Evolutionary conservation across 1,284 basidiomycete species (phyloP).

Genomic region (Clitocybe nebularis): DNA sequence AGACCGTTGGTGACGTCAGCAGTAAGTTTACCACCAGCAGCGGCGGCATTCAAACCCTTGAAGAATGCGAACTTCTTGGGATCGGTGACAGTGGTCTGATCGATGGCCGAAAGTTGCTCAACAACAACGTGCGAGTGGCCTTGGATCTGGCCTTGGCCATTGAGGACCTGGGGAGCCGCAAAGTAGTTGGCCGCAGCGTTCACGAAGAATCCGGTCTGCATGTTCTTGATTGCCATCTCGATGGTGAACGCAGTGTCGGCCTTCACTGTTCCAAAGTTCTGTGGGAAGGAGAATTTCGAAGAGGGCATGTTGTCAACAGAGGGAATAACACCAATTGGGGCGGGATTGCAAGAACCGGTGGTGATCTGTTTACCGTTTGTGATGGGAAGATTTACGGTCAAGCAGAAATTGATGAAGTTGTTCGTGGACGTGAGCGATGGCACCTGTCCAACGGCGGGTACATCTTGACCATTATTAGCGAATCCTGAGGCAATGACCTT

Average conservation of each 20-base stretch:
- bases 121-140: conserved; percentile 70
- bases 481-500: conserved; percentile 40
- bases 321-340: conserved; percentile 61
- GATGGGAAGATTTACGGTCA: conserved; percentile 29
- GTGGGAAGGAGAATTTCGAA: conserved; percentile 53
- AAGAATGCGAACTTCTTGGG: conserved; percentile 65
- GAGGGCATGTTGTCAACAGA: conserved; percentile 53
- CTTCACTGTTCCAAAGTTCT: conserved; percentile 48
- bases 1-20: conserved; percentile 54
- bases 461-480: conserved; percentile 38
- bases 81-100: conserved; percentile 49
- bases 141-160: conserved; percentile 46
- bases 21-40: conserved; percentile 46
- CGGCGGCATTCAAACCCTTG: conserved; percentile 57
- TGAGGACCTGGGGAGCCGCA: conserved; percentile 57
- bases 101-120: conserved; percentile 47
- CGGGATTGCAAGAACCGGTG: conserved; percentile 61
- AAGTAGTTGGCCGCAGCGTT: conserved; percentile 61
- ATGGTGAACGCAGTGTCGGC: conserved; percentile 59
- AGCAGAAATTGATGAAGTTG: conserved; percentile 54
- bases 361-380: conserved; percentile 58
- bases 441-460: conserved; percentile 40
- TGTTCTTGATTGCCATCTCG: conserved; percentile 48
- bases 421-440: conserved; percentile 45
- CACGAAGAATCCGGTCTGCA: conserved; percentile 60